Evolutionary conservation across 768 basidiomycete species (phyloP), one percentile per base, ranked within the genome.

Genomic region (Trametes gibbosa): DNA sequence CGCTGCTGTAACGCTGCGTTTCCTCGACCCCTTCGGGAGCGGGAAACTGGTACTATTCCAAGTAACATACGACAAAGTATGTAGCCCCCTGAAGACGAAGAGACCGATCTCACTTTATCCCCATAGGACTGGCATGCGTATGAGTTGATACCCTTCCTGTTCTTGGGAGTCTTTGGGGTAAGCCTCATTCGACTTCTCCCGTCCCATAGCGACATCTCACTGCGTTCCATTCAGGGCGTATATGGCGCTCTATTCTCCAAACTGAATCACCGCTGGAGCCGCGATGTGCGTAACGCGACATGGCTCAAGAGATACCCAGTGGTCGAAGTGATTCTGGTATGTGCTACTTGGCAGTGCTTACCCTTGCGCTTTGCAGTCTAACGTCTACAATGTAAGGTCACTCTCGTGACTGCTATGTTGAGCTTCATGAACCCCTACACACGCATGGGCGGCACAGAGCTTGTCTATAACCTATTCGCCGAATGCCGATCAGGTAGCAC

Each of bases 201-300:
- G 4, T 24, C 3, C 34, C 9, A 4, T 19, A 21, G n/a, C n/a
- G n/a, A n/a, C n/a, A n/a, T n/a, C 35, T 39, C 55, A 17, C 2
- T 7, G 13, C 5, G 56, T 46, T 40, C 19, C 29, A 14, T 29
- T 6, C 66, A 94, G 91, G 96, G 97, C 8, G 72, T 98, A 10
- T 98, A 95, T 66, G 97, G 97, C 3, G 97, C 95, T 1, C 87
- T 85, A 67, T 96, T 96, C 75, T 93, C 92, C 9, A 92, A 92
- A 63, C 73, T 96, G 43, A 98, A 98, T 74, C 86, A 90, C 65
- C 84, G 84, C 17, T 98, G 95, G 94, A 85, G 85, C 60, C 87
- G 86, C 64, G 72, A 91, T 68, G 81, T 98, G 49, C 87, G 95
- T 45, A 85, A 85, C 63, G 84, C 81, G 35, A 93, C 88, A 0